phyloP scores from a whole-genome alignment of 1,284 basidiomycete species.

The Ustilago loliicola region DNA sequence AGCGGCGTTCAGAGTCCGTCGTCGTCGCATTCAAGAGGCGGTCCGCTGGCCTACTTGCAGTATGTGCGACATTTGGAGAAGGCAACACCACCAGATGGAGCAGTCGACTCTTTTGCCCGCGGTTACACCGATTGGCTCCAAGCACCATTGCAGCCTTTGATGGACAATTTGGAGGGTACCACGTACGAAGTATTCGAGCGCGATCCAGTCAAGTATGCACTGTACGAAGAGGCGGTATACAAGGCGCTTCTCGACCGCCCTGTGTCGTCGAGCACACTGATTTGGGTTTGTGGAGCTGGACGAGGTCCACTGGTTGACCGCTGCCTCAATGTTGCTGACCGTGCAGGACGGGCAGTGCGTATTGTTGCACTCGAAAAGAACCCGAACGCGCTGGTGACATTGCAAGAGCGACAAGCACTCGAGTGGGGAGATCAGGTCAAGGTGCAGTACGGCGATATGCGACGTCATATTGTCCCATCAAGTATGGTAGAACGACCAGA shows the following conservation, averaged over 20 bases:
- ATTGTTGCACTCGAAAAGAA: constrained; percentile 95
- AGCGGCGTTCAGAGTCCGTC: constrained; percentile 58
- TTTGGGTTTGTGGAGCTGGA: constrained; percentile 88
- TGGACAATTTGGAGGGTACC: constrained; percentile 94
- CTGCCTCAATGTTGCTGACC: constrained; percentile 82
- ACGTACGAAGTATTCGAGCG: constrained; percentile 98
- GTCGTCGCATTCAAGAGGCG: constrained; percentile 76
- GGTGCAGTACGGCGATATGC: constrained; percentile 94
- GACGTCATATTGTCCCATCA: constrained; percentile 76
- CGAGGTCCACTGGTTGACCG: constrained; percentile 93
- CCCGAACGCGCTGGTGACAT: constrained; percentile 64
- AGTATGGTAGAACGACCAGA: constrained; percentile 79
- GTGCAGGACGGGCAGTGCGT: constrained; percentile 77
- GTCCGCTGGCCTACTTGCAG: constrained; percentile 88
- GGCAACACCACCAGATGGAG: constrained; percentile 55
- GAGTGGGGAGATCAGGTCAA: constrained; percentile 86
- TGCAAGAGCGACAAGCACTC: constrained; percentile 60
- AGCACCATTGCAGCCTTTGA: constrained; percentile 92
- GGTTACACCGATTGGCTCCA: constrained; percentile 97
- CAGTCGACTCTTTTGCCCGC: constrained; percentile 83
- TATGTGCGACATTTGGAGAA: constrained; percentile 74
- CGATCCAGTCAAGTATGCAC: constrained; percentile 94
- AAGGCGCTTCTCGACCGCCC: constrained; percentile 79
- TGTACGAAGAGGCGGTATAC: constrained; percentile 83
- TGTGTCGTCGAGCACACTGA: constrained; percentile 72